phyloP scores from a whole-genome alignment of 1,139 yeast species.

The Yamadazyma trypodendri region DNA sequence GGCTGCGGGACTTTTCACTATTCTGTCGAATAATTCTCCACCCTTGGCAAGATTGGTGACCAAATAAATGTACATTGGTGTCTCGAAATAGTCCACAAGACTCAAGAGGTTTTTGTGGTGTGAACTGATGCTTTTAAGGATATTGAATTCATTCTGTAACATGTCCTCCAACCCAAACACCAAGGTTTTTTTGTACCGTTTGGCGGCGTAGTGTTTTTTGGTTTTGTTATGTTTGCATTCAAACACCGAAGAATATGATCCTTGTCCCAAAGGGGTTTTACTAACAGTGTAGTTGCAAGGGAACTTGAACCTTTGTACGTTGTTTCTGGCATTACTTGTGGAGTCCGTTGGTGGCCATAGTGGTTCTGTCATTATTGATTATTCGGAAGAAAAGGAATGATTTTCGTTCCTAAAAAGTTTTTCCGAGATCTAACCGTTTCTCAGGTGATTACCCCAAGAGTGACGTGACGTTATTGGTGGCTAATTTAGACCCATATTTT shows the following conservation, averaged over 20 bases:
- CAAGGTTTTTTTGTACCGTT: conserved; percentile 31
- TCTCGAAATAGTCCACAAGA: conserved; percentile 69
- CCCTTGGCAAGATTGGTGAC: conserved; percentile 70
- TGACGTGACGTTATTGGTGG: background rate
- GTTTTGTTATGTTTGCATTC: conserved; percentile 36
- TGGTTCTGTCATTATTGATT: conserved; percentile 1
- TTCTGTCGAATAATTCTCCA: conserved; percentile 67
- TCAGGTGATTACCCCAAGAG: conserved; percentile 1
- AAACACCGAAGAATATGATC: conserved; percentile 38
- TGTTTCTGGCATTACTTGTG: conserved; percentile 14
- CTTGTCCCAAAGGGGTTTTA: conserved; percentile 34
- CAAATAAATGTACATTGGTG: conserved; percentile 55
- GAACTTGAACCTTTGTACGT: conserved; percentile 11
- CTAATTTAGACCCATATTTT: background rate
- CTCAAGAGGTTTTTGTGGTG: conserved; percentile 54
- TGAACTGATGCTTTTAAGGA: conserved; percentile 47
- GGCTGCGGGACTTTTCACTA: conserved; percentile 37
- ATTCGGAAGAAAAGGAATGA: background rate
- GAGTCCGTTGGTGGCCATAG: conserved; percentile 21
- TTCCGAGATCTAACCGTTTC: conserved; percentile 2
- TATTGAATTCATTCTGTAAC: conserved; percentile 56
- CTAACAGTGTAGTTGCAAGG: conserved; percentile 37
- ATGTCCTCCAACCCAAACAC: conserved; percentile 34
- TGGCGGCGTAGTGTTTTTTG: conserved; percentile 39
- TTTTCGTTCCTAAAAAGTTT: background rate